Conservation (phyloP, 202 grass and related monocot species). For the Thinopyrum obtusiflorum region DNA sequence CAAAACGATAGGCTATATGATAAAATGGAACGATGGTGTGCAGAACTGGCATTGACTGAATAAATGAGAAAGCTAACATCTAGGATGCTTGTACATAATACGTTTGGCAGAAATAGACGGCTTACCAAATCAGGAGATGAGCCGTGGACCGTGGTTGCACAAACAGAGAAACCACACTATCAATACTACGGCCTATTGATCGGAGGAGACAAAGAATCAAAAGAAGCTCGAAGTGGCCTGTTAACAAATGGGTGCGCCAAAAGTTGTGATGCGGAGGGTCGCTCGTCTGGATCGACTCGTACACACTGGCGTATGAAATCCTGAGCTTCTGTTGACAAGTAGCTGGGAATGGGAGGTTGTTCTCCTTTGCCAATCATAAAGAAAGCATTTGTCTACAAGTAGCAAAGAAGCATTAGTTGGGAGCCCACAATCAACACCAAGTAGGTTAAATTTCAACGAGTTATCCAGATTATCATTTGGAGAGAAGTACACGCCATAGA, state of each 20-base stretch:
- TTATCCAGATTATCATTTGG: background rate
- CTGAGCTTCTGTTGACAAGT: constrained; percentile 66
- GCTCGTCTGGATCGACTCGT: constrained; percentile 64
- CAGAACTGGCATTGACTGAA: background rate
- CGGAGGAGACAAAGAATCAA: constrained; percentile 54
- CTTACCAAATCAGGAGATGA: constrained; percentile 28
- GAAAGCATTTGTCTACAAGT: constrained; percentile 74
- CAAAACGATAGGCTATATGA: background rate
- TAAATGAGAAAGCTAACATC: background rate
- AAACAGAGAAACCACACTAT: constrained; percentile 18
- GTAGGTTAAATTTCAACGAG: background rate
- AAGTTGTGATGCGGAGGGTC: constrained; percentile 69
- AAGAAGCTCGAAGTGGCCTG: constrained; percentile 53
- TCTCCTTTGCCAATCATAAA: constrained; percentile 88
- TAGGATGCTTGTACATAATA: background rate
- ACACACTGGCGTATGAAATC: constrained; percentile 88
- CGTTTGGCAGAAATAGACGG: background rate
- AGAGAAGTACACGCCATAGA: background rate
- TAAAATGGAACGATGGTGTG: background rate
- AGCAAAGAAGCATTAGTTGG: constrained; percentile 23
- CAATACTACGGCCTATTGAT: constrained; percentile 13
- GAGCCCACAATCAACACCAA: constrained; percentile 1
- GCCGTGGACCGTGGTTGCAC: constrained; percentile 23
- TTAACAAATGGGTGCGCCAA: constrained; percentile 90
- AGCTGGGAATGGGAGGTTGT: constrained; percentile 63